These are phyloP conservation scores for Monosporascus ibericus DNA, from an alignment of 2,329 filamentous ascomycete genomes.

Conservation along the genomic window DNA sequence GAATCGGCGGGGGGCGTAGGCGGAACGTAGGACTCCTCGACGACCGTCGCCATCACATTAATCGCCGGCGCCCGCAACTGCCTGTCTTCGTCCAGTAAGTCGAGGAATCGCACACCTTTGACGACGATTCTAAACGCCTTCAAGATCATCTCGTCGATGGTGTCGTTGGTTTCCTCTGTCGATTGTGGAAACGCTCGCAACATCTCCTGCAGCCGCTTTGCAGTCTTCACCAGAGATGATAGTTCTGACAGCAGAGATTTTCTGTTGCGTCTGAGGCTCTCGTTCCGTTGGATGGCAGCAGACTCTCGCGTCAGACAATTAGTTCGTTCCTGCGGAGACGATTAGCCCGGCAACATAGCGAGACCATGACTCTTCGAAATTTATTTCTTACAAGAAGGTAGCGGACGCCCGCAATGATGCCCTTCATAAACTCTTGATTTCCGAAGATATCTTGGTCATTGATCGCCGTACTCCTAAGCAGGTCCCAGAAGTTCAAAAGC, in stretches of 20 bases:
- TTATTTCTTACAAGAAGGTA: conserved; percentile 68
- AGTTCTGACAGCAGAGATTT: conserved; percentile 87
- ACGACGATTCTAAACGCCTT: conserved; percentile 94
- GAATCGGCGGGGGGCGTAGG: conserved; percentile 59
- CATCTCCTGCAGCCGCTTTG: conserved; percentile 76
- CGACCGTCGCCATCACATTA: conserved; percentile 53
- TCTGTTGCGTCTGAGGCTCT: conserved; percentile 70
- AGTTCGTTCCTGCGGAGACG: conserved; percentile 65
- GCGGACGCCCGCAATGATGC: conserved; percentile 87
- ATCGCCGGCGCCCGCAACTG: conserved; percentile 44
- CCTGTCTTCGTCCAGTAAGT: conserved; percentile 68
- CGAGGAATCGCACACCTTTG: conserved; percentile 81
- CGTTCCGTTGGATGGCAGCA: conserved; percentile 65
- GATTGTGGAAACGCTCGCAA: conserved; percentile 45
- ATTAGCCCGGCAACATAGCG: conserved; percentile 10
- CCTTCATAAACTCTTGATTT: conserved; percentile 90
- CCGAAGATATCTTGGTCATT: conserved; percentile 74
- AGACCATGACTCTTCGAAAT: not conserved
- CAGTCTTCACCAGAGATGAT: conserved; percentile 80
- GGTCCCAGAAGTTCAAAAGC: conserved; percentile 86
- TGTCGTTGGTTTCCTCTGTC: conserved; percentile 59
- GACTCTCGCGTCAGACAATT: conserved; percentile 83
- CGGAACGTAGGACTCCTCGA: conserved; percentile 52
- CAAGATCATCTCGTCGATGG: conserved; percentile 87
- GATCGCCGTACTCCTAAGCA: conserved; percentile 70